Evolutionary conservation across 805 yeast species (phyloP), one percentile per base, ranked within the genome.

Genomic region (Brettanomyces naardenensis): DNA sequence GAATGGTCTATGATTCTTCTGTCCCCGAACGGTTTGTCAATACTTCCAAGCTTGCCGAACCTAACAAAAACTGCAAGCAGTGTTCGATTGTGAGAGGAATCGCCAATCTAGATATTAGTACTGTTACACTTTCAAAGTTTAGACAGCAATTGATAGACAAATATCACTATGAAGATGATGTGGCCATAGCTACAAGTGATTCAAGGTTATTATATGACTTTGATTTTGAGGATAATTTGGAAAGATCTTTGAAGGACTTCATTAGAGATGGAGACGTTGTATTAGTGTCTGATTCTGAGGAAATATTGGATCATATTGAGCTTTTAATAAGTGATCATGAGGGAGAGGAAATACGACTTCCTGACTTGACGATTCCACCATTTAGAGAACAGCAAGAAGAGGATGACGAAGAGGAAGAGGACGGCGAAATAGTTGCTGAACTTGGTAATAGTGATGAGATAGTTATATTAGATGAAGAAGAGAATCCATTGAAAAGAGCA

Each of bases 171-270:
- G 73, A 62, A 1, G 77, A 68, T 28, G 78, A 81, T 28, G 69
- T 86, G 3, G 52, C 84, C 5, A 69, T 81, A 17, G 63, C 79
- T 19, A 42, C 55, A 10, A 39, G 43, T 28, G 58, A 51, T 19
- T 71, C 75, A 26, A 70, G 72, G 46, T 66, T 92, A 42, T 55
- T 92, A 6, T 86, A 85, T 48, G 98, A 92, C 59, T 69, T 69
- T 40, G 98, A 90, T 52, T 88, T 85, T 56, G 95, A 86, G 35
- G 97, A 89, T 51, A 80, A 90, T 51, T 49, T 67, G 10, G 64
- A 61, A 0, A 65, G 62, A 25, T 54, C 66, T 1, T 59, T 92
- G 14, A 40, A 44, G 1, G 73, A 71, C 1, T 56, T 80, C 7
- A 62, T 88, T 21, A 48, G 45, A 5, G 60, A 65, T 35, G 92